A percentile compares a stretch with the other conserved stretches of the same genome.
These are phyloP conservation scores for Fomitiporia mediterranea DNA, from an alignment of 1,284 basidiomycete genomes.

Conservation along the genomic window DNA sequence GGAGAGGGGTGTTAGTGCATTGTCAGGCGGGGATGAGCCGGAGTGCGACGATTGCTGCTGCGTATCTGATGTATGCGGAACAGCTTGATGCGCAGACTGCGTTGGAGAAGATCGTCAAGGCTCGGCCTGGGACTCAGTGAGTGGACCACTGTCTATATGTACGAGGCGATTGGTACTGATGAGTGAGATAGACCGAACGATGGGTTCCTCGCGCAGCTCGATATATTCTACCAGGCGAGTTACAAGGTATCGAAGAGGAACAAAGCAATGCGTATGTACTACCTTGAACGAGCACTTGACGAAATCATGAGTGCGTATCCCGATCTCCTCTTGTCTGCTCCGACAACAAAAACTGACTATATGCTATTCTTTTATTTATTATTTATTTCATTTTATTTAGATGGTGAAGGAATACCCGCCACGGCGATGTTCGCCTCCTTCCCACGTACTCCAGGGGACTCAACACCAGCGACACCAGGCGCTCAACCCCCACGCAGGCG, in stretches of 20 bases:
- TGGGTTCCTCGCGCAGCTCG: conserved; percentile 73
- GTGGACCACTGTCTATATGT: conserved; percentile 29
- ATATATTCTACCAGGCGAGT: conserved; percentile 68
- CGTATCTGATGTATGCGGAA: conserved; percentile 77
- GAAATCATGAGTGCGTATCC: conserved; percentile 68
- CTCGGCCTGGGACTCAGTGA: conserved; percentile 66
- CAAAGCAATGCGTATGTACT: conserved; percentile 73
- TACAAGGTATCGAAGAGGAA: conserved; percentile 67
- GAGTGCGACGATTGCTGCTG: conserved; percentile 76
- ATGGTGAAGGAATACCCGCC: conserved; percentile 64
- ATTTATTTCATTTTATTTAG: conserved; percentile 32
- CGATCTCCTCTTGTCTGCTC: background rate
- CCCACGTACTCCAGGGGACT: conserved; percentile 62
- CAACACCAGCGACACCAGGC: conserved; percentile 54
- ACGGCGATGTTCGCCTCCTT: conserved; percentile 73
- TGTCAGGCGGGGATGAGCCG: conserved; percentile 85
- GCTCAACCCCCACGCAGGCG: conserved; percentile 41
- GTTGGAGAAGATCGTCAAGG: conserved; percentile 59
- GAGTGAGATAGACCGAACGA: conserved; percentile 62
- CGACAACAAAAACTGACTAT: no score
- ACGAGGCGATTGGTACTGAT: background rate
- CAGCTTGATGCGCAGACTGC: conserved; percentile 64
- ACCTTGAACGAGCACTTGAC: conserved; percentile 68
- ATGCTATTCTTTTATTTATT: background rate
- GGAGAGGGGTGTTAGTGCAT: conserved; percentile 76